phyloP scores from a whole-genome alignment of 2,329 filamentous ascomycete genomes.

The Exophiala phaeomuriformis region DNA sequence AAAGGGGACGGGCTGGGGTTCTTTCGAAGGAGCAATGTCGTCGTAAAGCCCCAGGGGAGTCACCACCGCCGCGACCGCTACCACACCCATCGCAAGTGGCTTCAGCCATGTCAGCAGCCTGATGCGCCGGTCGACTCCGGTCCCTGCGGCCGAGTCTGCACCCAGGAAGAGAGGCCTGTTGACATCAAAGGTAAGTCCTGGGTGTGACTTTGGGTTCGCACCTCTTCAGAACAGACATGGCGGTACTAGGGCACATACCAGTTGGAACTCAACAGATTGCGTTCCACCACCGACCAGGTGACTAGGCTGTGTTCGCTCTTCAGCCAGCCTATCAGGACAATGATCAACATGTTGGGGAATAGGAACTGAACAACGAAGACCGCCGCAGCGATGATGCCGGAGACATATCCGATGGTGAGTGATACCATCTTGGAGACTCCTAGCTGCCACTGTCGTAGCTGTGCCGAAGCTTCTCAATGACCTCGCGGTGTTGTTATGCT shows the following conservation, averaged over 20 bases:
- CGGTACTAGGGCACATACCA: conserved; percentile 20
- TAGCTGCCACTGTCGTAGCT: too few species aligned
- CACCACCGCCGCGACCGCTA: conserved; percentile 39
- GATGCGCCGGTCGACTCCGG: conserved; percentile 31
- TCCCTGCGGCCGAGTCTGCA: conserved; percentile 33
- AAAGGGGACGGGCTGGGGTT: conserved; percentile 29
- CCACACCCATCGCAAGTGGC: conserved; percentile 30
- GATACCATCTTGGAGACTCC: conserved; percentile 11
- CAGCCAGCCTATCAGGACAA: conserved; percentile 35
- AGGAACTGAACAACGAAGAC: conserved; percentile 36
- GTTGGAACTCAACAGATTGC: conserved; percentile 35
- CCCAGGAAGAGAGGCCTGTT: conserved; percentile 36
- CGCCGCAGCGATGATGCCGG: conserved; percentile 37
- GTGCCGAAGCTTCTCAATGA: too few species aligned
- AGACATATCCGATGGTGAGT: conserved; percentile 35
- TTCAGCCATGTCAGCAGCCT: conserved; percentile 27
- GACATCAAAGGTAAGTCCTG: not conserved
- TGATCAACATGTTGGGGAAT: conserved; percentile 33
- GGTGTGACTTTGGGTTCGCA: too few species aligned
- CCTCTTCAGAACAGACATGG: too few species aligned
- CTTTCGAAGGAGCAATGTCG: conserved; percentile 27
- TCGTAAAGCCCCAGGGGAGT: conserved; percentile 44
- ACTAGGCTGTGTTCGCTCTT: conserved; percentile 34
- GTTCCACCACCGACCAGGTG: conserved; percentile 37
- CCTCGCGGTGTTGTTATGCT: too few species aligned